A percentile compares a stretch with the other conserved stretches of the same genome.
phyloP scores from a whole-genome alignment of 768 basidiomycete species.

The Agaricus sinodeliciosus region DNA sequence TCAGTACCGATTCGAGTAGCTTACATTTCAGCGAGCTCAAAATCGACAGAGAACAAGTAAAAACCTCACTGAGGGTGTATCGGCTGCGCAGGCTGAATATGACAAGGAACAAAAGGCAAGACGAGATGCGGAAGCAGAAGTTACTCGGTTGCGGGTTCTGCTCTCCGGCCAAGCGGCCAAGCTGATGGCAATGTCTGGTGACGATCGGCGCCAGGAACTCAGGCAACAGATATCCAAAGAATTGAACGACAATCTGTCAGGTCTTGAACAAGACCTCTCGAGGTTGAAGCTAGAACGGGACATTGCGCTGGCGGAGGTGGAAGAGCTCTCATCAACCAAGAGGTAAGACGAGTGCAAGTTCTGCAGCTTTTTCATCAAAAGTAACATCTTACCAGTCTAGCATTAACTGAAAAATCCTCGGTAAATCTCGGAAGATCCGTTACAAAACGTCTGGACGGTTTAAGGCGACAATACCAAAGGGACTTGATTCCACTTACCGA shows the following conservation, averaged over 20 bases:
- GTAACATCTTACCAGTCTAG: constrained; percentile 15
- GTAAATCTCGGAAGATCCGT: constrained; percentile 60
- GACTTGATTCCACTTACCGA: constrained; percentile 82
- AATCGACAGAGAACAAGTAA: constrained; percentile 73
- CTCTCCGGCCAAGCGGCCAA: constrained; percentile 87
- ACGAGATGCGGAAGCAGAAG: constrained; percentile 89
- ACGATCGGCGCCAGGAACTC: constrained; percentile 69
- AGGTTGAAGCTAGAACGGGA: constrained; percentile 87
- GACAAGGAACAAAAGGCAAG: constrained; percentile 85
- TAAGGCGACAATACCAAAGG: constrained; percentile 82
- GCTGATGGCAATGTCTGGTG: constrained; percentile 78
- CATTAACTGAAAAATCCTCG: constrained; percentile 29
- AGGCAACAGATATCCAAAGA: constrained; percentile 78
- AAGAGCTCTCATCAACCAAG: constrained; percentile 74
- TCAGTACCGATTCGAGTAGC: constrained; percentile 27
- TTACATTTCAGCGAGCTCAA: background rate
- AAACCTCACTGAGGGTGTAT: constrained; percentile 87
- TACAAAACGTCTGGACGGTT: constrained; percentile 76
- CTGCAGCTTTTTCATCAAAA: constrained; percentile 1
- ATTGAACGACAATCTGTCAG: constrained; percentile 65
- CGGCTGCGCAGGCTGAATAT: constrained; percentile 91
- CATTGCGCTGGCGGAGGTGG: constrained; percentile 87
- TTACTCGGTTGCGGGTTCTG: constrained; percentile 75
- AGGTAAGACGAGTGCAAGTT: constrained; percentile 39
- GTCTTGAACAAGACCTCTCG: constrained; percentile 80